Evolutionary conservation across 1,284 basidiomycete genomes (phyloP).

Genomic region (Takashimella koratensis): DNA sequence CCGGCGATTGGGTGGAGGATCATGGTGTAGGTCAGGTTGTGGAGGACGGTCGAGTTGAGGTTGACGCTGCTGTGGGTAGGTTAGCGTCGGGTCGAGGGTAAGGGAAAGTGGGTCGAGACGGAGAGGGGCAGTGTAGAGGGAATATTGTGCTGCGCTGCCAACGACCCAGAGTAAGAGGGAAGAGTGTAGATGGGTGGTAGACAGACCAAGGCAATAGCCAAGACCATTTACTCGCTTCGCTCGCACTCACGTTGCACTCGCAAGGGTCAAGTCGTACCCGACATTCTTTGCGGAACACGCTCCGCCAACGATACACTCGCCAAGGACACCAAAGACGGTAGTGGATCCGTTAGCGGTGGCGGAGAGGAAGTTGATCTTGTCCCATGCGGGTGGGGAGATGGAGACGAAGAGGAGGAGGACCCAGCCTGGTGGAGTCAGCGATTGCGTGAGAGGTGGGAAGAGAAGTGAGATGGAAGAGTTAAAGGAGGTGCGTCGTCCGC

Average conservation of each 20-base stretch:
- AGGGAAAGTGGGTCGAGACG: not conserved
- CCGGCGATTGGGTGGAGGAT: conserved; percentile 76
- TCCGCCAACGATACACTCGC: conserved; percentile 60
- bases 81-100: not conserved
- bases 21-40: conserved; percentile 66
- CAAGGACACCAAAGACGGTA: conserved; percentile 69
- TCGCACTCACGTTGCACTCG: no score
- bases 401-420: conserved; percentile 14
- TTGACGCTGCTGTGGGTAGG: conserved; percentile 21
- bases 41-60: conserved; percentile 56
- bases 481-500: no score
- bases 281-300: conserved; percentile 29
- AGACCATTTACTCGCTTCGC: no score
- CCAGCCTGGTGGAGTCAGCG: not conserved
- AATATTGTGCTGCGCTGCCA: no score
- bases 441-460: no score
- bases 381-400: conserved; percentile 66
- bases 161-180: no score
- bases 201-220: no score
- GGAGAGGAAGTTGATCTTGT: conserved; percentile 63
- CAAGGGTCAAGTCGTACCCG: conserved; percentile 37
- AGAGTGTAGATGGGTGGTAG: conserved; percentile 19
- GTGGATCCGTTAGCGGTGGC: conserved; percentile 48
- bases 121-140: no score
- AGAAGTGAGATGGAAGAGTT: no score